These are phyloP conservation scores for Thymus mandschuricus DNA, from an alignment of 257 asterid genomes.

Conservation along the genomic window DNA sequence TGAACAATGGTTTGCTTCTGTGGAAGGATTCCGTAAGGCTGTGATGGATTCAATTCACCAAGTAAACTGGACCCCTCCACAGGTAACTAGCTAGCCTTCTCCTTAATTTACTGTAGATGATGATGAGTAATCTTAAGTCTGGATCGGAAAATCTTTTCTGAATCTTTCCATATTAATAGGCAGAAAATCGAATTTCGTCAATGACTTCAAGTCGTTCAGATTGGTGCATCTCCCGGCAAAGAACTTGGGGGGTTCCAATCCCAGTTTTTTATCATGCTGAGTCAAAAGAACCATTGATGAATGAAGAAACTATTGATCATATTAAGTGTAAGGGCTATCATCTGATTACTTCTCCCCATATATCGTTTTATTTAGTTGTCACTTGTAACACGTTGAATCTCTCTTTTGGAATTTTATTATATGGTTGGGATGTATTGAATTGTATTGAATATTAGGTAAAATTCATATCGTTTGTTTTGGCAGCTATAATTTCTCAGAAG, in stretches of 20 bases:
- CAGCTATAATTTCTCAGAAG: slow-evolving; percentile 90
- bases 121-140: neutral
- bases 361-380: slow-evolving; percentile 2
- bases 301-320: slow-evolving; percentile 77
- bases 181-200: slow-evolving; percentile 82
- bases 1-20: slow-evolving; percentile 99
- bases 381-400: slow-evolving; percentile 10
- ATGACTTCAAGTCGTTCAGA: slow-evolving; percentile 97
- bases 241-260: slow-evolving; percentile 99
- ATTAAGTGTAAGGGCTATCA: slow-evolving; percentile 71
- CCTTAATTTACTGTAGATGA: slow-evolving; percentile 14
- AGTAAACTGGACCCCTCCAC: slow-evolving; percentile 88
- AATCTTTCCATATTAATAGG: slow-evolving; percentile 47
- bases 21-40: slow-evolving; percentile 91
- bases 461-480: slow-evolving; percentile 34
- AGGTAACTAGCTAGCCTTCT: slow-evolving; percentile 53
- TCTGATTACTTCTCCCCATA: slow-evolving; percentile 4
- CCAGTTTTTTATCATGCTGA: slow-evolving; percentile 92
- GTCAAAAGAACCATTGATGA: slow-evolving; percentile 89
- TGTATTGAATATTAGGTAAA: neutral
- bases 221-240: slow-evolving; percentile 99
- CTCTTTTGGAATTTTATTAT: slow-evolving; percentile 23
- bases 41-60: slow-evolving; percentile 84
- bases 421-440: neutral
- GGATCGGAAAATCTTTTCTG: slow-evolving; percentile 6